Conservation (phyloP, 2,329 filamentous ascomycete species). For the Cytospora chrysosperma region DNA sequence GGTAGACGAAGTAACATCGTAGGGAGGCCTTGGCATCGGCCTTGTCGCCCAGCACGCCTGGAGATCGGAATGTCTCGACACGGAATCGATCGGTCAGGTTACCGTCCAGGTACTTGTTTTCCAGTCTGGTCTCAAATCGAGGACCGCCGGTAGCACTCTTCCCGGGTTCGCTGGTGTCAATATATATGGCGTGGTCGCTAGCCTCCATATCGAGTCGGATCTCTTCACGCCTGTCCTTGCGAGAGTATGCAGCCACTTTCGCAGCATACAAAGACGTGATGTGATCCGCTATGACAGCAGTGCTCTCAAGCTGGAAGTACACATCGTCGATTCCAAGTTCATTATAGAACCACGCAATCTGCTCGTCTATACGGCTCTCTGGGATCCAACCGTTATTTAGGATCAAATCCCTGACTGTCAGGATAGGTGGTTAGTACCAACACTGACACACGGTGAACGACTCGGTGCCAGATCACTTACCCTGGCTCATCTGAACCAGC, state of each 20-base stretch:
- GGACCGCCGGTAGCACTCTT: slow-evolving; percentile 74
- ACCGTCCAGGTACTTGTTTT: slow-evolving; percentile 91
- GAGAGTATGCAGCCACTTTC: slow-evolving; percentile 89
- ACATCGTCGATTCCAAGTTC: slow-evolving; percentile 97
- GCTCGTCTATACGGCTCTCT: slow-evolving; percentile 73
- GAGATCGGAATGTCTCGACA: slow-evolving; percentile 95
- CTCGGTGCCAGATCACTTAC: slow-evolving; percentile 42
- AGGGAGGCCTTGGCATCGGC: slow-evolving; percentile 75
- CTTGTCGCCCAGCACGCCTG: slow-evolving; percentile 69
- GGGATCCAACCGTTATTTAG: slow-evolving; percentile 84
- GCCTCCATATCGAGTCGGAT: slow-evolving; percentile 96
- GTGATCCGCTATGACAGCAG: slow-evolving; percentile 85
- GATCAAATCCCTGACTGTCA: slow-evolving; percentile 75
- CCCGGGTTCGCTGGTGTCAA: slow-evolving; percentile 93
- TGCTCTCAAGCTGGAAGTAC: slow-evolving; percentile 90
- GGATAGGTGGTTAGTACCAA: slow-evolving; percentile 20
- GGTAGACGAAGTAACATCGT: slow-evolving; percentile 98
- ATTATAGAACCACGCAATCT: slow-evolving; percentile 96
- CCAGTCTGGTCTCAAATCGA: slow-evolving; percentile 90
- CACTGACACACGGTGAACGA: slow-evolving; percentile 4
- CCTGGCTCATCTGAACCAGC: slow-evolving; percentile 81
- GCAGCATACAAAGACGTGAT: slow-evolving; percentile 96
- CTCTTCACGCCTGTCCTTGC: slow-evolving; percentile 90
- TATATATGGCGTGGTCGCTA: slow-evolving; percentile 93
- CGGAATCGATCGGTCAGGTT: slow-evolving; percentile 74